These are phyloP conservation scores for Venturia carpophila DNA, from an alignment of 2,329 filamentous ascomycete species.

Conservation along the genomic window DNA sequence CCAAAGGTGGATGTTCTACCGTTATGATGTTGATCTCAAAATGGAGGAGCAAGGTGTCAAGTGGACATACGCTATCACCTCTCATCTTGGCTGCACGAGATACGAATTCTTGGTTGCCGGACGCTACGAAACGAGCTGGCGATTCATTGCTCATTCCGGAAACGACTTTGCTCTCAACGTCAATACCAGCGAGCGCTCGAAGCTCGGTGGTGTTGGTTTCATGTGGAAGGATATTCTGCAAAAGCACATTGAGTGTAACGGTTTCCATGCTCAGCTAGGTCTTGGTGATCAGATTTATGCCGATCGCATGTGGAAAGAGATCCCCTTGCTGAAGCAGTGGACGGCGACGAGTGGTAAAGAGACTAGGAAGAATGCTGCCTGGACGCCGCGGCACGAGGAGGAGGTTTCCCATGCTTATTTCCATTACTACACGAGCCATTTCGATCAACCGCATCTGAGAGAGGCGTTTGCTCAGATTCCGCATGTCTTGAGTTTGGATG, in stretches of 20 bases:
- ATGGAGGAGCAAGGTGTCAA: slow-evolving; percentile 81
- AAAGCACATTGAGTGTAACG: slow-evolving; percentile 92
- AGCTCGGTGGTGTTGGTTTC: slow-evolving; percentile 79
- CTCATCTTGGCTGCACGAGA: slow-evolving; percentile 90
- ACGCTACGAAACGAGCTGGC: slow-evolving; percentile 82
- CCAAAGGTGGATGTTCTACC: slow-evolving; percentile 91
- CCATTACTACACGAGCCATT: slow-evolving; percentile 97
- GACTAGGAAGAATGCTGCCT: slow-evolving; percentile 78
- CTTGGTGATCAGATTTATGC: slow-evolving; percentile 93
- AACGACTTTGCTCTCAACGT: slow-evolving; percentile 92
- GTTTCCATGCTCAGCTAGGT: slow-evolving; percentile 89
- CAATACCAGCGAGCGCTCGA: slow-evolving; percentile 73
- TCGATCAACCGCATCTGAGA: slow-evolving; percentile 88
- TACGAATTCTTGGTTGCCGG: slow-evolving; percentile 96
- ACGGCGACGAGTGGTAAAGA: slow-evolving; percentile 87
- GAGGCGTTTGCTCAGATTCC: slow-evolving; percentile 98
- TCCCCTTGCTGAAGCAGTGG: slow-evolving; percentile 91
- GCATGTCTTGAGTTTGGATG: slow-evolving; percentile 84
- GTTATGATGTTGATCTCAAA: slow-evolving; percentile 80
- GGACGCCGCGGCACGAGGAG: slow-evolving; percentile 92
- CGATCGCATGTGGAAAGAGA: slow-evolving; percentile 91
- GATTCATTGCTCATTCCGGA: slow-evolving; percentile 90
- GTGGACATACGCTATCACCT: slow-evolving; percentile 98
- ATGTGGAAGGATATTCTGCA: slow-evolving; percentile 99
- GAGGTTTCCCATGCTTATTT: slow-evolving; percentile 96